These are phyloP conservation scores for Beauveria medogensis DNA, from an alignment of 2,329 filamentous ascomycete species.

Conservation along the genomic window DNA sequence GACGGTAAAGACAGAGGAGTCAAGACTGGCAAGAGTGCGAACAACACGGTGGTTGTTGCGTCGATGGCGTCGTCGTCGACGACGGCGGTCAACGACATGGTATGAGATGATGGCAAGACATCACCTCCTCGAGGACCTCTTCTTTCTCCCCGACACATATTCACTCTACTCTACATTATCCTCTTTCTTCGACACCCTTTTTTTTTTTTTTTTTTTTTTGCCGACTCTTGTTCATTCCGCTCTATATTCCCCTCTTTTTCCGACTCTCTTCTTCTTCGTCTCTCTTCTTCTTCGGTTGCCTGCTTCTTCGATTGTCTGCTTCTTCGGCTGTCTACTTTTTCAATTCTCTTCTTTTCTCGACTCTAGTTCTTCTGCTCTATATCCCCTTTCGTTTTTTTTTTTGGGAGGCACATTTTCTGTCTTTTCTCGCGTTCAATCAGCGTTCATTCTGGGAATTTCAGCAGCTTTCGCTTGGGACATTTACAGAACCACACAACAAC, in stretches of 20 bases:
- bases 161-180: no score
- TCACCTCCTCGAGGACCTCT: background rate
- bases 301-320: no score
- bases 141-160: no score
- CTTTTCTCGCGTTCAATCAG: background rate
- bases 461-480: background rate
- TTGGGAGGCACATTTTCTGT: background rate
- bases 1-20: background rate
- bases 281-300: background rate
- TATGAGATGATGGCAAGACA: background rate
- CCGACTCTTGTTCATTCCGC: no score
- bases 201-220: no score
- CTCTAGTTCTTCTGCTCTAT: background rate
- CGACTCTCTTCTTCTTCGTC: background rate
- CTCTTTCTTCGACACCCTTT: no score
- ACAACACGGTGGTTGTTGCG: background rate
- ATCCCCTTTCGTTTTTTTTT: background rate
- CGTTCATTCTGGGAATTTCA: background rate
- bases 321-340: background rate
- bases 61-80: conserved; percentile 2
- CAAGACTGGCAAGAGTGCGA: background rate
- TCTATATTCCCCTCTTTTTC: no score
- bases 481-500: background rate
- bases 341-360: background rate
- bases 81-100: conserved; percentile 3